phyloP scores from a whole-genome alignment of 2,329 filamentous ascomycete species.

The Penicillium sp. region DNA sequence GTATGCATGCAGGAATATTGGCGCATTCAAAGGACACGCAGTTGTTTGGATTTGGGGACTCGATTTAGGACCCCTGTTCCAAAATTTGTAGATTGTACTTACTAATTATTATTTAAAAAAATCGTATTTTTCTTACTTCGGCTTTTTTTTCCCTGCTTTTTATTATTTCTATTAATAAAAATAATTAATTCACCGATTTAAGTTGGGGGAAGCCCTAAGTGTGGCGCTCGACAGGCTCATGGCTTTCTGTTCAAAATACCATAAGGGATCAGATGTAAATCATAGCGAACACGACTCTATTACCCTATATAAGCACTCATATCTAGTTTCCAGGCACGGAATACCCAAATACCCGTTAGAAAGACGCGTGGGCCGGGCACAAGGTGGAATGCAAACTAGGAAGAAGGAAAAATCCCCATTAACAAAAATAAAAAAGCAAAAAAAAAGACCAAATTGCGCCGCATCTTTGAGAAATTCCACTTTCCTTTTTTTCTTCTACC shows the following conservation, averaged over 20 bases:
- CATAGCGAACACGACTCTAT: background rate
- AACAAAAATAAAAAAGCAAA: background rate
- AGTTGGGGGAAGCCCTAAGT: background rate
- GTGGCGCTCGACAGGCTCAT: background rate
- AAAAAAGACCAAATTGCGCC: background rate
- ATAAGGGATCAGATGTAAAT: constrained; percentile 1
- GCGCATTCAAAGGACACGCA: constrained; percentile 11
- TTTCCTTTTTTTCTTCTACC: background rate
- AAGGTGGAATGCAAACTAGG: background rate
- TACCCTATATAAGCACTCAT: background rate
- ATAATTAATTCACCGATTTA: background rate
- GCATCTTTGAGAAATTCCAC: background rate
- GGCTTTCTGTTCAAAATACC: background rate
- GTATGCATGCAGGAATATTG: constrained; percentile 13
- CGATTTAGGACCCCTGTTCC: constrained; percentile 18
- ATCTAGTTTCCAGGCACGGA: background rate
- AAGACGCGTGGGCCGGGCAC: constrained; percentile 3
- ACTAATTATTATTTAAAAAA: no score
- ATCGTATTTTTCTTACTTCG: background rate
- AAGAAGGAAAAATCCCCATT: no score
- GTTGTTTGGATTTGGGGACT: constrained; percentile 11
- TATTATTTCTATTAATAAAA: background rate
- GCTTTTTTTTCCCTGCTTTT: background rate
- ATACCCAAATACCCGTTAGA: background rate
- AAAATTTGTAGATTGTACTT: constrained; percentile 16